Evolutionary conservation across 148 eudicot genomes (phyloP).

Genomic region (Diospyros kaki): DNA sequence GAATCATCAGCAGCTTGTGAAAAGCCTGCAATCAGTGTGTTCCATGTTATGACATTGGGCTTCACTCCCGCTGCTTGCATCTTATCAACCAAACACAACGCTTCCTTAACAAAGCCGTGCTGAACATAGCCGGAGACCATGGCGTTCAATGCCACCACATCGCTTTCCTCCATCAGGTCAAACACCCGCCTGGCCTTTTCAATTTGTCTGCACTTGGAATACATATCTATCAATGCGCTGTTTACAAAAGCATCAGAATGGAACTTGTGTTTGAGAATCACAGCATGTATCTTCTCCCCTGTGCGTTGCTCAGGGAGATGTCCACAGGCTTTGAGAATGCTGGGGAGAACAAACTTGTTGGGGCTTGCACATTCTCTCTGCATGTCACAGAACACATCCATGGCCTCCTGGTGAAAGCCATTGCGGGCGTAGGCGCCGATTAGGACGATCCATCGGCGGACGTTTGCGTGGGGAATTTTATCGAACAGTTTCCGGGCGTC

Average conservation of each 20-base stretch:
- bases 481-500: slow-evolving; percentile 77
- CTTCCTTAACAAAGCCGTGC: slow-evolving; percentile 50
- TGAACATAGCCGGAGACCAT: slow-evolving; percentile 72
- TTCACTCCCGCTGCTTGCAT: slow-evolving; percentile 35
- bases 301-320: slow-evolving; percentile 39
- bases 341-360: slow-evolving; percentile 60
- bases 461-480: slow-evolving; percentile 51
- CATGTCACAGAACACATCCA: slow-evolving; percentile 44
- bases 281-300: slow-evolving; percentile 47
- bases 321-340: slow-evolving; percentile 77
- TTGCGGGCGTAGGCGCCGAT: slow-evolving; percentile 71
- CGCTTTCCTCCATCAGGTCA: slow-evolving; percentile 46
- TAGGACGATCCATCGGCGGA: slow-evolving; percentile 64
- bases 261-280: slow-evolving; percentile 31
- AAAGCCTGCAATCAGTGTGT: slow-evolving; percentile 69
- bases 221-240: slow-evolving; percentile 79
- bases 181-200: slow-evolving; percentile 58
- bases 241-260: slow-evolving; percentile 49
- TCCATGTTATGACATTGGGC: slow-evolving; percentile 79
- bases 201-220: slow-evolving; percentile 55
- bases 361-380: slow-evolving; percentile 39
- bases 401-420: slow-evolving; percentile 56
- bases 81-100: slow-evolving; percentile 48
- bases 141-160: slow-evolving; percentile 64
- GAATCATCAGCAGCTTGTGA: slow-evolving; percentile 53